Conservation (phyloP, 352 stramenopile genomes). For the Globisporangium paroecandrum region DNA sequence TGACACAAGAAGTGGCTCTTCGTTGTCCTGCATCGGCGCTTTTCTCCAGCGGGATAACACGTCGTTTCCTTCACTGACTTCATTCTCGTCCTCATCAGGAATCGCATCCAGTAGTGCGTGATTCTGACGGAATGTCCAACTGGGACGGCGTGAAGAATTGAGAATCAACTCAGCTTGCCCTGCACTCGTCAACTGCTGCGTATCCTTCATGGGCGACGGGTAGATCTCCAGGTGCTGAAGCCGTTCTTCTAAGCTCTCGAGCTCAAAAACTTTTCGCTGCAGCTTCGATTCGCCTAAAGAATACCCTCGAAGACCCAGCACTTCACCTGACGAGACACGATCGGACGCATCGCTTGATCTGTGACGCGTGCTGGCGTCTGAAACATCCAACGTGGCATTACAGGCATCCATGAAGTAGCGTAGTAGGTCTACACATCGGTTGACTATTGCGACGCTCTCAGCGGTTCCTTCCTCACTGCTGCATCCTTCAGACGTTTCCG, state of each 20-base stretch:
- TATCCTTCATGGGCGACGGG: constrained; percentile 63
- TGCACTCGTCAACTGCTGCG: constrained; percentile 6
- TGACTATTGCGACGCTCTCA: constrained; percentile 23
- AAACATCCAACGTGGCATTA: constrained; percentile 13
- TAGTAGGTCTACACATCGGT: constrained; percentile 66
- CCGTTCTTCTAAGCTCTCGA: constrained; percentile 60
- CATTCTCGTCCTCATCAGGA: constrained; percentile 40
- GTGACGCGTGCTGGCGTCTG: not conserved
- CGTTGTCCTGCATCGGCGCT: not conserved
- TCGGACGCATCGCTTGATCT: constrained; percentile 3
- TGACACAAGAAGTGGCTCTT: not conserved
- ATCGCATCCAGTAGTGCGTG: constrained; percentile 50
- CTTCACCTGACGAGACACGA: not conserved
- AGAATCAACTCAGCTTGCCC: constrained; percentile 10
- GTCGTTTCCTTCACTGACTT: constrained; percentile 9
- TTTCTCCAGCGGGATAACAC: not conserved
- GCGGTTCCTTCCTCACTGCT: not conserved
- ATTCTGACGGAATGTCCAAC: constrained; percentile 64
- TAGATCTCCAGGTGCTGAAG: constrained; percentile 55
- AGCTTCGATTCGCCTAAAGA: not conserved
- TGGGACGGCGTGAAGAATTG: constrained; percentile 38
- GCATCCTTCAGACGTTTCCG: not conserved
- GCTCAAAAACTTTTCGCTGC: constrained; percentile 11
- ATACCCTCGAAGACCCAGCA: not conserved
- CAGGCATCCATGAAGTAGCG: constrained; percentile 66